These are phyloP conservation scores for Gracilaria gracilis DNA, from an alignment of 23 red algal species.

Conservation along the genomic window DNA sequence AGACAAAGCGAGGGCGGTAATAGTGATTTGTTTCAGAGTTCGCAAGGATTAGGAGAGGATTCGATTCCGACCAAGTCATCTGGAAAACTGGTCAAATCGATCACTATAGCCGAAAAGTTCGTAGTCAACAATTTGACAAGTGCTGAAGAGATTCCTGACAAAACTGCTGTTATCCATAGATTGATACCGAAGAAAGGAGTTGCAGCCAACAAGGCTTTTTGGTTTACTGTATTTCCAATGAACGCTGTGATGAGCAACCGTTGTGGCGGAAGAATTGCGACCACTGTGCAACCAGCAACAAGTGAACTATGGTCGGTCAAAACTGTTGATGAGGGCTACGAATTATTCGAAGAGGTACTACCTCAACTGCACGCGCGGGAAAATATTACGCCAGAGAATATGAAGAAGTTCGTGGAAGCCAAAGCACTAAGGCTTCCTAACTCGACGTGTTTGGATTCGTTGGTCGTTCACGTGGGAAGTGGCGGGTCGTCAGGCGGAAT, in stretches of 20 bases:
- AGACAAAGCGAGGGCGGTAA: background rate
- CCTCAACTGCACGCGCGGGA: conserved; percentile 36
- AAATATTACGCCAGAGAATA: conserved; percentile 14
- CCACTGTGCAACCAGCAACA: background rate
- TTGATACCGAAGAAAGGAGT: background rate
- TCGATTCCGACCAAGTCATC: background rate
- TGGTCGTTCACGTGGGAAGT: conserved; percentile 2
- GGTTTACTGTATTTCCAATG: background rate
- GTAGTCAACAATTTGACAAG: background rate
- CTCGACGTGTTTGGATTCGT: conserved; percentile 27
- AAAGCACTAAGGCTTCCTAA: background rate
- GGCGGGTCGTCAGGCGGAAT: conserved; percentile 18
- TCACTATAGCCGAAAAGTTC: background rate
- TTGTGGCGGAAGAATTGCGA: background rate
- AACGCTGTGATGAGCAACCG: background rate
- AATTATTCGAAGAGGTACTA: conserved; percentile 58
- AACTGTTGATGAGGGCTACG: conserved; percentile 34
- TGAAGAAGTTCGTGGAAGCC: conserved; percentile 61
- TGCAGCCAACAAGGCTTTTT: background rate
- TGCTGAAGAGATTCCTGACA: background rate
- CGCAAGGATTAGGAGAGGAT: conserved; percentile 1
- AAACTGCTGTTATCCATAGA: background rate
- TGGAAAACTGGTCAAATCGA: background rate
- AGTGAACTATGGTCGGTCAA: background rate
- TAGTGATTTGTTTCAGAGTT: background rate